phyloP scores from a whole-genome alignment of 768 basidiomycete species.

The Amanita pallidorosea region DNA sequence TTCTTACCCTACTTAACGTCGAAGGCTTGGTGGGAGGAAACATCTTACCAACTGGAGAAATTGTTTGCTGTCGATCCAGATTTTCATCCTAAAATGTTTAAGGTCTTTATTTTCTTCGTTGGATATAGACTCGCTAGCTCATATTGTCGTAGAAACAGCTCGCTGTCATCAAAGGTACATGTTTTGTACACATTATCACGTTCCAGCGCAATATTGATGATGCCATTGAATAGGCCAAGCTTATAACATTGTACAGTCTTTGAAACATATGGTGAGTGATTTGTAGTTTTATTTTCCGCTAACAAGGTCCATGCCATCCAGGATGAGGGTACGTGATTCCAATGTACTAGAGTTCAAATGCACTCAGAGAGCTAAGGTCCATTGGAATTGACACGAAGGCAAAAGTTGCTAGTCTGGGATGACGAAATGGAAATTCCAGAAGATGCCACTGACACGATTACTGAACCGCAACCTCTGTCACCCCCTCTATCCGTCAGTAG shows the following conservation, averaged over 20 bases:
- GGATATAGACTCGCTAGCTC: not conserved
- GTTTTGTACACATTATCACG: not conserved
- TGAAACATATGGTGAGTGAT: constrained; percentile 57
- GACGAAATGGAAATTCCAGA: constrained; percentile 72
- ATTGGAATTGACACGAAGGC: constrained; percentile 77
- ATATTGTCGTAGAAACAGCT: constrained; percentile 53
- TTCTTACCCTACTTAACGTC: constrained; percentile 77
- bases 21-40: constrained; percentile 86
- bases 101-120: constrained; percentile 25
- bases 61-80: constrained; percentile 76
- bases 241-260: constrained; percentile 80
- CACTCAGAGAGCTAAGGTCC: constrained; percentile 42
- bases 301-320: constrained; percentile 15
- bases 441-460: constrained; percentile 31
- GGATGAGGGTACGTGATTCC: constrained; percentile 55
- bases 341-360: not conserved
- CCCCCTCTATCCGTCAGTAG: constrained; percentile 54
- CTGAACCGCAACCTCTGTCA: constrained; percentile 30
- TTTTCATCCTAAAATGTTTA: constrained; percentile 87
- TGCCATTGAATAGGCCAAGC: constrained; percentile 46
- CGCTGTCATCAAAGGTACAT: constrained; percentile 73
- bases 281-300: not conserved
- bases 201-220: not conserved
- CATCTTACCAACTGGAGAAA: constrained; percentile 64
- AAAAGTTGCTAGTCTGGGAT: constrained; percentile 75